These are phyloP conservation scores for Trichophyton schoenleinii DNA, from an alignment of 2,329 filamentous ascomycete genomes.

Conservation along the genomic window DNA sequence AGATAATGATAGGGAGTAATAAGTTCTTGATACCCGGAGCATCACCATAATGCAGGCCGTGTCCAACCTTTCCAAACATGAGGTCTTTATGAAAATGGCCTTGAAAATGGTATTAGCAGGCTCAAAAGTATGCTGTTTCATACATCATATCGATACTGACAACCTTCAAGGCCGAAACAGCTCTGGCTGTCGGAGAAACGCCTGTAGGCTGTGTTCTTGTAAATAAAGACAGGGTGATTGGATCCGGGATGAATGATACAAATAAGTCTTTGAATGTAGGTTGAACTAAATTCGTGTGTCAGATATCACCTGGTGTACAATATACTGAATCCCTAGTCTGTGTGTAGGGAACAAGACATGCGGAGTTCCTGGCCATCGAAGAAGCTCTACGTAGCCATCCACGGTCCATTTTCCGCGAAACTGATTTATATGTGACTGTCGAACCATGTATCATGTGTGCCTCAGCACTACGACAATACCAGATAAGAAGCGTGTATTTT, in stretches of 20 bases:
- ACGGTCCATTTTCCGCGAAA: conserved; percentile 56
- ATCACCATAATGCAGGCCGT: background rate
- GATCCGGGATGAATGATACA: conserved; percentile 90
- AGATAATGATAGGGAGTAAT: no score
- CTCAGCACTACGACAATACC: conserved; percentile 75
- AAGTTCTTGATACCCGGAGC: background rate
- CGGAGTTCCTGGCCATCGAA: conserved; percentile 80
- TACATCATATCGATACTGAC: background rate
- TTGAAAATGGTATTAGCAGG: conserved; percentile 58
- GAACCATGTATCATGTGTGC: conserved; percentile 99
- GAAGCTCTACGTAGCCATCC: conserved; percentile 53
- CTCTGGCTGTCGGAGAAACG: conserved; percentile 76
- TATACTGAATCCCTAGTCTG: background rate
- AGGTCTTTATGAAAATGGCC: conserved; percentile 69
- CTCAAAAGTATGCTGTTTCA: background rate
- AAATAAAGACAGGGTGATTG: conserved; percentile 64
- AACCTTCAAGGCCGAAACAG: conserved; percentile 58
- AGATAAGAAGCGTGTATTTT: conserved; percentile 82
- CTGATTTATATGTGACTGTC: conserved; percentile 86
- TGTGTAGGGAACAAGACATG: conserved; percentile 74
- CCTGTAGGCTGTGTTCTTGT: conserved; percentile 95
- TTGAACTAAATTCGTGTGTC: conserved; percentile 2
- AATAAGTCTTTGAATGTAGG: conserved; percentile 64
- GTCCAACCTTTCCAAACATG: conserved; percentile 28
- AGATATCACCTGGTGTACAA: background rate